A percentile compares a stretch with the other conserved stretches of the same genome.
Evolutionary conservation across 352 stramenopile genomes (phyloP).

Genomic region (Globisporangium emineosum): DNA sequence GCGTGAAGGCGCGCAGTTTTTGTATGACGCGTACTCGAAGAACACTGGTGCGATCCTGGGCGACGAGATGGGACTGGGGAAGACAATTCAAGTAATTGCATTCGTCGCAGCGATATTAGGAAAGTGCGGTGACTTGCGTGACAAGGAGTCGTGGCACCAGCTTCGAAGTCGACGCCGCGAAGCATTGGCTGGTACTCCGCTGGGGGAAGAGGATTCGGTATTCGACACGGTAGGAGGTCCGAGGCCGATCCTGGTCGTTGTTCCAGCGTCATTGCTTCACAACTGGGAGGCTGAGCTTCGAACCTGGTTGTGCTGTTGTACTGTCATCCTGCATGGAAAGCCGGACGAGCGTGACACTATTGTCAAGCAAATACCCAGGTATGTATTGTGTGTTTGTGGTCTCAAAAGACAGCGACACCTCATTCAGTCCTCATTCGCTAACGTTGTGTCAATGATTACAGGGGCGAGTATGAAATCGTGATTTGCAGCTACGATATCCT

Average conservation of each 20-base stretch:
- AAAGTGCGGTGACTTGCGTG: conserved; percentile 91
- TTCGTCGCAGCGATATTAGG: conserved; percentile 89
- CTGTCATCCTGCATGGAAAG: conserved; percentile 64
- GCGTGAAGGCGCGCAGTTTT: conserved; percentile 59
- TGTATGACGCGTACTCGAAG: conserved; percentile 51
- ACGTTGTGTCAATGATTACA: conserved; percentile 37
- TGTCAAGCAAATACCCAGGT: conserved; percentile 65
- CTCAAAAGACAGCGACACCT: background rate
- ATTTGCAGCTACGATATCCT: conserved; percentile 89
- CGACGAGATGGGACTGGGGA: conserved; percentile 97
- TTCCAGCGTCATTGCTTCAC: conserved; percentile 96
- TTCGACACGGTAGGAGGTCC: conserved; percentile 26
- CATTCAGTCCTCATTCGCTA: conserved; percentile 39
- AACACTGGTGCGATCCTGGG: conserved; percentile 91
- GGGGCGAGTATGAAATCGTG: conserved; percentile 71
- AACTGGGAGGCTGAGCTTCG: conserved; percentile 99
- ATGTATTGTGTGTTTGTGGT: conserved; percentile 54
- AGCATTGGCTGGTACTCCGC: background rate
- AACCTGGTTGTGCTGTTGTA: conserved; percentile 85
- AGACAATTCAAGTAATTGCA: conserved; percentile 93
- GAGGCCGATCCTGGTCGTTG: conserved; percentile 96
- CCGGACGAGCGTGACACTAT: conserved; percentile 49
- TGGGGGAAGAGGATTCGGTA: background rate
- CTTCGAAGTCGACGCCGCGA: conserved; percentile 92
- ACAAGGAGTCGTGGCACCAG: conserved; percentile 94